Evolutionary conservation across 192 early-diverging fungal genomes (phyloP).

Genomic region (Obelidium mucronatum): DNA sequence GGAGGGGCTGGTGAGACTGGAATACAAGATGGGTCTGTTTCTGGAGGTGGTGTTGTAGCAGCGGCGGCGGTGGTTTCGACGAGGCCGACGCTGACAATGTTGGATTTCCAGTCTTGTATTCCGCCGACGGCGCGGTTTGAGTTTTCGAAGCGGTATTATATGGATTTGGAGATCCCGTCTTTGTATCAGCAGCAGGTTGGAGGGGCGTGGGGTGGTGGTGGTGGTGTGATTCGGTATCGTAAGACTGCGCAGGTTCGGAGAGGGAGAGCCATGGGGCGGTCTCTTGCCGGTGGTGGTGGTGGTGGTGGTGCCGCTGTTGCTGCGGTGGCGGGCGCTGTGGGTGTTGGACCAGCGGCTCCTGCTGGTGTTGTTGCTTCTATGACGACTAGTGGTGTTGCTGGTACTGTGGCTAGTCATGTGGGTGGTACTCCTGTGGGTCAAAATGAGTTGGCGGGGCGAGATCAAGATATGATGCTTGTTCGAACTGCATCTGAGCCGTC

Average conservation of each 20-base stretch:
- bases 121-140: conserved; percentile 11
- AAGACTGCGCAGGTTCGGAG: not conserved
- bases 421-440: too few relatives aligned
- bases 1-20: not conserved
- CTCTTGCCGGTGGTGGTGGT: not conserved
- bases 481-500: conserved; percentile 10
- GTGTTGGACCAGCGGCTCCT: too few relatives aligned
- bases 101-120: not conserved
- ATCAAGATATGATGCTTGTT: too few relatives aligned
- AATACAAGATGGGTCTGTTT: not conserved
- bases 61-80: not conserved
- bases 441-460: too few relatives aligned
- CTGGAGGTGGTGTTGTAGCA: not conserved
- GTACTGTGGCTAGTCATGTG: too few relatives aligned
- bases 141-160: conserved; percentile 19
- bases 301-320: not conserved
- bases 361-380: too few relatives aligned
- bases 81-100: not conserved
- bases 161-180: conserved; percentile 18
- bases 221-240: too few relatives aligned
- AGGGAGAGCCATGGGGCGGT: not conserved
- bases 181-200: conserved; percentile 4
- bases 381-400: too few relatives aligned
- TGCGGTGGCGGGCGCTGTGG: not conserved
- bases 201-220: not conserved